These are phyloP conservation scores for Multifurca ochricompacta DNA, from an alignment of 768 basidiomycete genomes.

Conservation along the genomic window DNA sequence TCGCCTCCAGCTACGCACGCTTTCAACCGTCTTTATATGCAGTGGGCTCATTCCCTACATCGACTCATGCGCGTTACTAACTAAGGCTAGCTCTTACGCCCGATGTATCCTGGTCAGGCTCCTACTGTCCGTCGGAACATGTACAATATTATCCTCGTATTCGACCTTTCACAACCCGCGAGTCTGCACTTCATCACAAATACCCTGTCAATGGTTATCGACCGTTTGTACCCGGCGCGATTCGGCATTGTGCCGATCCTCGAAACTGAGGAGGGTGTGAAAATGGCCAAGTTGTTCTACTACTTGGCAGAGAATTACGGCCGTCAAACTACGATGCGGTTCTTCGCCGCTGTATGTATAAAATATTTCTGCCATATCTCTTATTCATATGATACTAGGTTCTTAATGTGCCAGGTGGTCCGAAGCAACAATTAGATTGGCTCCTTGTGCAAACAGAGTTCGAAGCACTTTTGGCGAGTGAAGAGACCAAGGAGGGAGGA, in stretches of 20 bases:
- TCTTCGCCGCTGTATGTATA: slow-evolving; percentile 1
- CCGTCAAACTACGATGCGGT: not conserved
- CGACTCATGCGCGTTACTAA: slow-evolving; percentile 13
- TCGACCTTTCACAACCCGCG: slow-evolving; percentile 65
- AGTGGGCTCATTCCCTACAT: slow-evolving; percentile 27
- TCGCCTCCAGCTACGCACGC: slow-evolving; percentile 37
- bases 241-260: slow-evolving; percentile 80
- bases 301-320: slow-evolving; percentile 7
- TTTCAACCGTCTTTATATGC: slow-evolving; percentile 45
- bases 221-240: slow-evolving; percentile 64
- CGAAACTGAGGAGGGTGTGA: slow-evolving; percentile 38
- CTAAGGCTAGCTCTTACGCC: slow-evolving; percentile 56
- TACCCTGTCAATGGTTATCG: slow-evolving; percentile 61
- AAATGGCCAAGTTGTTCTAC: slow-evolving; percentile 33
- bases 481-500: not conserved
- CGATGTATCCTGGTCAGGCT: slow-evolving; percentile 72
- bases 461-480: not conserved
- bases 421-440: slow-evolving; percentile 3
- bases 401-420: not conserved
- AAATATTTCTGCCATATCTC: not conserved
- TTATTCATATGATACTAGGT: not conserved
- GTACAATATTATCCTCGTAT: slow-evolving; percentile 71
- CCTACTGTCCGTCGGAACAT: slow-evolving; percentile 69
- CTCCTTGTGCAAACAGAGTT: slow-evolving; percentile 2
- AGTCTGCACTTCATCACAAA: slow-evolving; percentile 57